These are phyloP conservation scores for Penicillium sp. DNA, from an alignment of 2,329 filamentous ascomycete genomes.

Conservation along the genomic window DNA sequence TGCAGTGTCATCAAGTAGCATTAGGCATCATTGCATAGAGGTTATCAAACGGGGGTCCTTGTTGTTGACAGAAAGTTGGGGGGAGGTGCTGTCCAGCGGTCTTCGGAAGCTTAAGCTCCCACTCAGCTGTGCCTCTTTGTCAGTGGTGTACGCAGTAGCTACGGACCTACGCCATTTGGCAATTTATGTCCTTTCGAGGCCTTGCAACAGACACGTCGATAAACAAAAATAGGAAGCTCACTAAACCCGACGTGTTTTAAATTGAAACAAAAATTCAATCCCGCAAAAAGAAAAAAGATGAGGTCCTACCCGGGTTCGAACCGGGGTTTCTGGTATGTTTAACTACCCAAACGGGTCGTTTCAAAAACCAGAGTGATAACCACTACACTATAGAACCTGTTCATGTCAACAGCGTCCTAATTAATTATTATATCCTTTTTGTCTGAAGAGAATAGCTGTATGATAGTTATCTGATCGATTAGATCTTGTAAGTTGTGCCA, in stretches of 20 bases:
- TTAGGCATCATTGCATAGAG: background rate
- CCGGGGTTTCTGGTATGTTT: background rate
- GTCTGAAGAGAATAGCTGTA: no score
- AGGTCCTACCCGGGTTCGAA: background rate
- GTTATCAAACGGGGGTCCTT: background rate
- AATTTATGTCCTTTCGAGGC: background rate
- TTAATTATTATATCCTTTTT: background rate
- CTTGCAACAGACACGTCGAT: no score
- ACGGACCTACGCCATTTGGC: background rate
- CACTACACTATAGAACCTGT: background rate
- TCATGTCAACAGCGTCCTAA: background rate
- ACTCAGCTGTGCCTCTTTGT: background rate
- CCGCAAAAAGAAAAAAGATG: background rate
- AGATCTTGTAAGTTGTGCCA: no score
- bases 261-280: background rate
- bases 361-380: background rate
- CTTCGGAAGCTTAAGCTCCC: background rate
- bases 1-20: slow-evolving; percentile 1
- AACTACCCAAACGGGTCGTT: background rate
- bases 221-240: background rate
- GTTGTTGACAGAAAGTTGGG: background rate
- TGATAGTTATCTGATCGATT: no score
- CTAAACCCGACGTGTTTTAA: no score
- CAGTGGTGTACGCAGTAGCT: no score
- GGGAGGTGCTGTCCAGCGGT: background rate